Conservation (phyloP, 2,329 filamentous ascomycete genomes). For the Ceratocystis cubensis region DNA sequence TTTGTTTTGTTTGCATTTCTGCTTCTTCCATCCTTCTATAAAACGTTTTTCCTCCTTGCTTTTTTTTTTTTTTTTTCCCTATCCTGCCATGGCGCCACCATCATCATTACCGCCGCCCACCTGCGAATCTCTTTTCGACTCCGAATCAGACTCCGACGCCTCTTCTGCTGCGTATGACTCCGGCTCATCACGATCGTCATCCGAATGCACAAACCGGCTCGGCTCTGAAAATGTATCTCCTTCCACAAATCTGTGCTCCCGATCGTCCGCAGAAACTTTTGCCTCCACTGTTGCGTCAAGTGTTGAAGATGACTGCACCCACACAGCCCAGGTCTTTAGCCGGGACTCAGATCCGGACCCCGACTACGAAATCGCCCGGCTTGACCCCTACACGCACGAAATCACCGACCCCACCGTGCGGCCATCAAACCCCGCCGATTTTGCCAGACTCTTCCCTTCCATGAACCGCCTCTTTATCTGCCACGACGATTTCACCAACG, state of each 20-base stretch:
- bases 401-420: constrained; percentile 53
- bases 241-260: constrained; percentile 34
- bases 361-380: constrained; percentile 34
- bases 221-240: constrained; percentile 29
- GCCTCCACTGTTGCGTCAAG: constrained; percentile 57
- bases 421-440: constrained; percentile 68
- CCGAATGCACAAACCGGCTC: neutral
- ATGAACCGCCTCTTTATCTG: constrained; percentile 66
- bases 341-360: constrained; percentile 23
- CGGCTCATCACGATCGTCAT: constrained; percentile 3
- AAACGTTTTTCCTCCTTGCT: neutral
- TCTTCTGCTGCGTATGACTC: constrained; percentile 21
- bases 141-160: constrained; percentile 25
- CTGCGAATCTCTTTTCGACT: neutral
- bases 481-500: constrained; percentile 78
- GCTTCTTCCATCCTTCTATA: neutral
- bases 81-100: neutral
- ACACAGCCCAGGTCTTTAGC: neutral
- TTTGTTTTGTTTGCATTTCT: neutral
- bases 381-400: constrained; percentile 50
- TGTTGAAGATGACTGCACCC: constrained; percentile 35
- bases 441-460: constrained; percentile 77
- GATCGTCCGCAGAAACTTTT: constrained; percentile 65
- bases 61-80: neutral
- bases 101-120: neutral